A percentile compares a stretch with the other conserved stretches of the same genome.
Evolutionary conservation across 73 alveolate species (phyloP).

Genomic region (Stentor coeruleus): DNA sequence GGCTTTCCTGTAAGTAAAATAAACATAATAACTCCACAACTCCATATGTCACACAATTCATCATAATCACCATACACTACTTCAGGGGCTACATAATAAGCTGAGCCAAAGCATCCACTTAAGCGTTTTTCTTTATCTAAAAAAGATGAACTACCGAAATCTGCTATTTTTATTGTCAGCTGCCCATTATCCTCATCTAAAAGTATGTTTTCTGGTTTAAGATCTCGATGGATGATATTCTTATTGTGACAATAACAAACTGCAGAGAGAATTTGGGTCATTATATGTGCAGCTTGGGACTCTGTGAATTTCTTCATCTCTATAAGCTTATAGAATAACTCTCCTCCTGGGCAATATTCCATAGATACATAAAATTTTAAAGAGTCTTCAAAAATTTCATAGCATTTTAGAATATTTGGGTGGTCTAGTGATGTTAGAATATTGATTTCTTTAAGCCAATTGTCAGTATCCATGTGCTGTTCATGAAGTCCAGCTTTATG

Average conservation of each 20-base stretch:
- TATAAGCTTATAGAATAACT: slow-evolving; percentile 80
- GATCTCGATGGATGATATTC: slow-evolving; percentile 72
- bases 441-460: no score
- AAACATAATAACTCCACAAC: slow-evolving; percentile 40
- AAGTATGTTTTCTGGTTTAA: slow-evolving; percentile 47
- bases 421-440: no score
- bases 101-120: slow-evolving; percentile 41
- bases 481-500: no score
- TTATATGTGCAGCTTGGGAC: slow-evolving; percentile 72
- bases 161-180: no score
- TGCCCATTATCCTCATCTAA: no score
- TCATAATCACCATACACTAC: slow-evolving; percentile 45
- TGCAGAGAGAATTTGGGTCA: slow-evolving; percentile 86
- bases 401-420: slow-evolving; percentile 80
- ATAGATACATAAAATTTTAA: no score
- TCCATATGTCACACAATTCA: slow-evolving; percentile 38
- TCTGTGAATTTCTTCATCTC: slow-evolving; percentile 86
- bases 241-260: slow-evolving; percentile 86
- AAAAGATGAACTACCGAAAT: slow-evolving; percentile 42
- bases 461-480: no score
- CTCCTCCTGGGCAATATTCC: slow-evolving; percentile 56
- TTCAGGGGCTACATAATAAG: slow-evolving; percentile 54
- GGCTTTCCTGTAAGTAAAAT: no score
- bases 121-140: slow-evolving; percentile 34
- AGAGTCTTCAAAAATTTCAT: slow-evolving; percentile 76